Evolutionary conservation across 306 rosid species (phyloP), one percentile per base, ranked within the genome.

Genomic region (Pterocarpus macrocarpus): DNA sequence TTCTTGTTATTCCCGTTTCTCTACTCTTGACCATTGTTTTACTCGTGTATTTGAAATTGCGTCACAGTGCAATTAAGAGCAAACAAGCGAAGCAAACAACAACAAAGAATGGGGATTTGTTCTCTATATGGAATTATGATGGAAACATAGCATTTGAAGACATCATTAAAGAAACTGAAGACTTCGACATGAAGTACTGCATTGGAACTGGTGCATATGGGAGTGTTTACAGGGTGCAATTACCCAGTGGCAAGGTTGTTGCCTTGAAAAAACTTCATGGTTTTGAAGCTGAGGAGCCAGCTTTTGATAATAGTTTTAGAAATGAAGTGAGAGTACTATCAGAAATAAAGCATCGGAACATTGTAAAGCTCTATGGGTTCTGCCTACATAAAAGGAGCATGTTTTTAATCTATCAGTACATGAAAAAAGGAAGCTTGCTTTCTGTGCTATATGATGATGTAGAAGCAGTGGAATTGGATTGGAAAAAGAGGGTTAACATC

Each of bases 241-340:
- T 22, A 22, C 28, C 28, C 28, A 22, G 28, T 22, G 28, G 28
- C 28, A 22, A 22, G 28, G 28, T 22, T 22, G 28, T 22, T 22
- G 28, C 28, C 28, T 22, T 22, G 28, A 22, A 22, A 22, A 22
- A 22, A 22, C 28, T 22, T 22, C 28, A 22, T 22, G 28, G 28
- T 22, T 22, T 22, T 64, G 75, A 73, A 14, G 55, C 80, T n/a
- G 34, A 64, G 4, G 75, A 73, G 16, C 62, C 75, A 0, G 16
- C 41, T 4, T 73, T 30, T 16, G 61, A 53, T 3, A 28, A 64
- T 8, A 81, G 84, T 73, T 81, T 81, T 8, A 81, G 69, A 41
- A 81, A 81, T 33, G 80, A 81, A 34, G 68, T 45, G 5, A 64
- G 0, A 41, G 65, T 81, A 7, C 44, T 81, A 30, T 52, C 84